These are phyloP conservation scores for Rhodotorula kratochvilovae DNA, from an alignment of 768 basidiomycete genomes.

Conservation along the genomic window DNA sequence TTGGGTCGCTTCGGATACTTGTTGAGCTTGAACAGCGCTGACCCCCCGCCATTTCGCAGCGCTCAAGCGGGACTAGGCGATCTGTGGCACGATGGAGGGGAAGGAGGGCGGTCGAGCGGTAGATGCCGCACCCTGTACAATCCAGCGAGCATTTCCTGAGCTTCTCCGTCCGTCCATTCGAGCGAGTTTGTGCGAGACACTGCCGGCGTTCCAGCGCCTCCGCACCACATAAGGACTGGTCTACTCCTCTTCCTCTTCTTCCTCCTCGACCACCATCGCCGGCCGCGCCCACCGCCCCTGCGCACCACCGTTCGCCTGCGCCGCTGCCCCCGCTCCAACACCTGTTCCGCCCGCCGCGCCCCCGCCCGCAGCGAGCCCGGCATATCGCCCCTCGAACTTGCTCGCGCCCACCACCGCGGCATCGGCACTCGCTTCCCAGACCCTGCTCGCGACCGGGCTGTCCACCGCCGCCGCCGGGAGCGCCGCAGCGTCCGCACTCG, in stretches of 20 bases:
- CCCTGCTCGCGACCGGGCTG: constrained; percentile 8
- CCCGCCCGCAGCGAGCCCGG: constrained; percentile 4
- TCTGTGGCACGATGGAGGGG: background rate
- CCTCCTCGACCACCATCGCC: constrained; percentile 38
- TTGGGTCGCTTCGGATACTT: no score
- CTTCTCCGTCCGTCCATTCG: no score
- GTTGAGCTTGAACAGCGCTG: no score
- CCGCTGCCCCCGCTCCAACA: background rate
- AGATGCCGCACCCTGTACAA: background rate
- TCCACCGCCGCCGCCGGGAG: background rate
- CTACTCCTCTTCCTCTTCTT: constrained; percentile 38
- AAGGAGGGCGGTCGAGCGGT: background rate
- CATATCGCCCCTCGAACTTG: constrained; percentile 33
- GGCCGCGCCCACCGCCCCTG: constrained; percentile 3
- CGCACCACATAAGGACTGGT: background rate
- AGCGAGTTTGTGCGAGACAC: no score
- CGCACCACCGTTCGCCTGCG: background rate
- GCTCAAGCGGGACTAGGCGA: background rate
- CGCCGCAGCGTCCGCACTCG: background rate
- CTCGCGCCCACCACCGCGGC: background rate
- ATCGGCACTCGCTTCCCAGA: background rate
- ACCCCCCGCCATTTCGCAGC: background rate
- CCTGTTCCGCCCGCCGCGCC: background rate
- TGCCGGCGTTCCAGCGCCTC: background rate
- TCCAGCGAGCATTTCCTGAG: background rate